These are phyloP conservation scores for Curvularia sp. DNA, from an alignment of 2,329 filamentous ascomycete genomes.

Conservation along the genomic window DNA sequence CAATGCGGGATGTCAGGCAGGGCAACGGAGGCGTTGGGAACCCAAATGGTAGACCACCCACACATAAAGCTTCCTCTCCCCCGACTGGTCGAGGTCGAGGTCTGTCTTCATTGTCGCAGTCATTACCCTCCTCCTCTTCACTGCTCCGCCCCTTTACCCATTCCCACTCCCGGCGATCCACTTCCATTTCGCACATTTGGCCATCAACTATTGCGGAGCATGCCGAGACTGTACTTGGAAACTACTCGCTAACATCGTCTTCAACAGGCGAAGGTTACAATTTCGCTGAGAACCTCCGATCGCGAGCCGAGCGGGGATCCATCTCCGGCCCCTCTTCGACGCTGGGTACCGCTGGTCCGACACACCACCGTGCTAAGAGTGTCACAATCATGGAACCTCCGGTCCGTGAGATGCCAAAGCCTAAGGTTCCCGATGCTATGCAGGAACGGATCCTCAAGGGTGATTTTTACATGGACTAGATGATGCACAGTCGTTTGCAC, in stretches of 20 bases:
- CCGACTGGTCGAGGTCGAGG: slow-evolving; percentile 64
- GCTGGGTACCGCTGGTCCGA: slow-evolving; percentile 15
- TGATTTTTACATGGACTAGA: slow-evolving; percentile 95
- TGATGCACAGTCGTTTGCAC: slow-evolving; percentile 13
- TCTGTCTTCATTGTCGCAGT: slow-evolving; percentile 59
- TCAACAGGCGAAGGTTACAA: slow-evolving; percentile 90
- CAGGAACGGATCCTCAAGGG: slow-evolving; percentile 97
- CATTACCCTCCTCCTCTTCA: slow-evolving; percentile 38
- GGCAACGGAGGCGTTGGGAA: slow-evolving; percentile 61
- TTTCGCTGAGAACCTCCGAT: slow-evolving; percentile 94
- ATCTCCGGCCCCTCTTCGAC: slow-evolving; percentile 57
- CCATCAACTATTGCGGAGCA: slow-evolving; percentile 43
- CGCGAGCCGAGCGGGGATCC: slow-evolving; percentile 79
- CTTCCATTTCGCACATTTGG: slow-evolving; percentile 37
- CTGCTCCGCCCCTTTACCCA: slow-evolving; percentile 35
- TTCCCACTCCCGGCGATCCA: slow-evolving; percentile 32
- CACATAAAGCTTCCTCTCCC: slow-evolving; percentile 59
- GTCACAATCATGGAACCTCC: slow-evolving; percentile 68
- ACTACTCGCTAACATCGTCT: slow-evolving; percentile 69
- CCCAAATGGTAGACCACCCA: slow-evolving; percentile 68
- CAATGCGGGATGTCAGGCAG: slow-evolving; percentile 72
- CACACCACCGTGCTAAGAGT: slow-evolving; percentile 73
- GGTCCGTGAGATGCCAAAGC: slow-evolving; percentile 66
- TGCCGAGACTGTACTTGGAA: slow-evolving; percentile 42
- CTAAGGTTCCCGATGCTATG: slow-evolving; percentile 78